Base-by-base conservation (phyloP, 192 early-diverging fungal species). In the Coemansia sp. region DNA sequence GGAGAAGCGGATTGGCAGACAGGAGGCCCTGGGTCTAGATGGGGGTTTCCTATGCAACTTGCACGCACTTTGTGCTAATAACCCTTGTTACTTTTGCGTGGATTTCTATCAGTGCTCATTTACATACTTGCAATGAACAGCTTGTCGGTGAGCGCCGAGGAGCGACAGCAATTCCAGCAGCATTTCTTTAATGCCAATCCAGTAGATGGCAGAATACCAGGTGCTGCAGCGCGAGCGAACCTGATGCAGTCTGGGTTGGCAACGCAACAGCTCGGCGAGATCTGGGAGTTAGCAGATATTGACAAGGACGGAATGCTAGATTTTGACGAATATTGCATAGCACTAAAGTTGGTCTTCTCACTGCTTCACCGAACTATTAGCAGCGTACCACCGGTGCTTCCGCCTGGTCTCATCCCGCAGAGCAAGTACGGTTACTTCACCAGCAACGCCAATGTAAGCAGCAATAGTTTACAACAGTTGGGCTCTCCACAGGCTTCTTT, bases 251-350 rank as follows among this genome's bases (percentile, higher is more conserved):
- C 83, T 2, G 75, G 73, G 46, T 72, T 84, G 54, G 60, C 77
- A 1, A 72, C 64, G 6, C 61, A 80, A 25, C 78, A 84, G 60
- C 74, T 84, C 11, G 83, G 74, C 14, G 65, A 76, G 54, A 76
- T 84, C 58, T 84, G 83, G 83, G 88, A 93, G 71, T 84, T 93
- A 30, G 86, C 89, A 21, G 92, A 93, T 59, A 93, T 93, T 57
- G 92, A 93, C 76, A 87, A 88, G 57, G 92, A 93, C 71, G 90
- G 92, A 4, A 83, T 85, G 27, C 84, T 93, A 58, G 92, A 93
- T 71, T 87, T 92, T 71, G 92, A 93, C 65, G 92, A 93, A 75
- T 93, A 92, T 70, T 87, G 88, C 67, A 74, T 93, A 58, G 90
- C 92, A 19, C 85, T 90, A 68, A 90, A 88, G 71, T 80, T 93